Evolutionary conservation across 768 basidiomycete species (phyloP), one percentile per base, ranked within the genome.

Genomic region (Panellus pusillus): DNA sequence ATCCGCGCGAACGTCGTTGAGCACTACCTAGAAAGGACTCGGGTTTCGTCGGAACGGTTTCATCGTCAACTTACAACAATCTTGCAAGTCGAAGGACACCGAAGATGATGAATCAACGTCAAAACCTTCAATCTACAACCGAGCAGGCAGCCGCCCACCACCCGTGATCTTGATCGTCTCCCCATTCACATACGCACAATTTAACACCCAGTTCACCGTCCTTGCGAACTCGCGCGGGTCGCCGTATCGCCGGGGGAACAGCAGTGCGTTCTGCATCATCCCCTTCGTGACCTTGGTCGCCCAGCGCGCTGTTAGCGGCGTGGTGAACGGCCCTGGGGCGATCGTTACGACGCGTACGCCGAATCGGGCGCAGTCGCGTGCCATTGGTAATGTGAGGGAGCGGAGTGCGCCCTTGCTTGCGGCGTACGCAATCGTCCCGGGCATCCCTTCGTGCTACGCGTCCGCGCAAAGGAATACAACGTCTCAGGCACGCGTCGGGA

Each of bases 341-440:
- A 77, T 59, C 9, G 72, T 65, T 31, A 74, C 67, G 24, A 76
- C 74, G 36, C 71, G 66, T 24, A 70, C 64, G 29, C 70, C 70
- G 55, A 69, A 66, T 2, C 69, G 67, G 3, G 63, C 67, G 9
- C 72, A 62, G 58, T 76, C 75, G 29, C 75, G 66, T 19, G 75
- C 68, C 66, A 76, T 69, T 5, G 75, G 75, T 6, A 76, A 62
- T 11, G 72, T 66, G 63, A 76, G 56, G 8, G 73, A 68, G 20
- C 65, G 63, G 15, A 76, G 59, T 0, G 69, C 75, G 20, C 75
- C 75, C 65, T 76, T 76, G 9, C 66, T 61, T 6, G 70, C 70
- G 12, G 70, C 57, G 56, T 76, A 76, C 1, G 73, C 74, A 12
- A 66, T 57, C 49, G 76, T 75, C 8, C 71, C 71, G 41, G 73